These are phyloP conservation scores for Coix lacrymajobi DNA, from an alignment of 176 grass and related monocot genomes.

Conservation along the genomic window DNA sequence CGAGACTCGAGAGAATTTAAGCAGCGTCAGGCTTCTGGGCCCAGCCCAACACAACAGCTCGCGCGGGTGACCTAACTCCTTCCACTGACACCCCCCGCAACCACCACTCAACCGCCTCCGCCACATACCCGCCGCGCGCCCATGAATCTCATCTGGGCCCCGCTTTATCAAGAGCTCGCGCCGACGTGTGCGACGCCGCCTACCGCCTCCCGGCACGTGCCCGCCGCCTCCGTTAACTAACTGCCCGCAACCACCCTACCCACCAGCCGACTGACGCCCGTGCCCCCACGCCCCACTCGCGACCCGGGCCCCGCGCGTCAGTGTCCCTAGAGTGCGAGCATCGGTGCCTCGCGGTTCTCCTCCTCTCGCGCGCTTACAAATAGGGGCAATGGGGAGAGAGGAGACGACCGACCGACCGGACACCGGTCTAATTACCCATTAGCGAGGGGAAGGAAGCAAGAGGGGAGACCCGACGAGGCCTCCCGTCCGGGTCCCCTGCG, in stretches of 20 bases:
- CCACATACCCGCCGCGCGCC: slow-evolving; percentile 4
- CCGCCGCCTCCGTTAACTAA: slow-evolving; percentile 25
- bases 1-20: background rate
- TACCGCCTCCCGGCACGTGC: slow-evolving; percentile 43
- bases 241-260: background rate
- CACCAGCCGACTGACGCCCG: background rate
- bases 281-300: background rate
- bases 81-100: slow-evolving; percentile 16
- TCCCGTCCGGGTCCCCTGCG: background rate
- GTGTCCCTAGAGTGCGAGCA: fast-evolving
- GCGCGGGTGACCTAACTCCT: slow-evolving; percentile 30
- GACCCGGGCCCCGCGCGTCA: background rate
- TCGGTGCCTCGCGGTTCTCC: background rate
- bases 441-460: background rate
- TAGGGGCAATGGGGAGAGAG: background rate
- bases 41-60: background rate
- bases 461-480: background rate
- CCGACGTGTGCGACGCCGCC: slow-evolving; percentile 29
- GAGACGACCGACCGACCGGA: background rate
- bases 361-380: slow-evolving; percentile 4
- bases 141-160: slow-evolving; percentile 7
- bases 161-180: slow-evolving; percentile 17
- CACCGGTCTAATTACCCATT: background rate
- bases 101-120: slow-evolving; percentile 38
- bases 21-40: background rate